A percentile compares a stretch with the other conserved stretches of the same genome.
phyloP scores from a whole-genome alignment of 768 basidiomycete species.

The Hemileccinum rubropunctum region DNA sequence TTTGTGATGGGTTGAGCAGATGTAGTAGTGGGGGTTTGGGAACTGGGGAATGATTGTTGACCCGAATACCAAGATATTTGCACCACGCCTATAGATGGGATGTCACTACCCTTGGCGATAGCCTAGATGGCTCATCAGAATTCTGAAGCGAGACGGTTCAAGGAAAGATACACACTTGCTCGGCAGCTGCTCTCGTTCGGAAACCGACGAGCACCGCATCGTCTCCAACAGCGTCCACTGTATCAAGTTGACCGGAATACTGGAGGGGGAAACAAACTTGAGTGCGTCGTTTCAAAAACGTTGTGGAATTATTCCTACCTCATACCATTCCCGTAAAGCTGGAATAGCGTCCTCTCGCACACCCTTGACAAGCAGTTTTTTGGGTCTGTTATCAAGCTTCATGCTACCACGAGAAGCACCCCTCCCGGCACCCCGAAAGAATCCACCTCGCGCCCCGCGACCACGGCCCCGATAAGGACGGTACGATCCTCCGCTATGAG shows the following conservation, averaged over 20 bases:
- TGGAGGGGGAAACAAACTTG: slow-evolving; percentile 25
- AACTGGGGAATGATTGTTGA: slow-evolving; percentile 19
- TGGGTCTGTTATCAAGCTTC: slow-evolving; percentile 89
- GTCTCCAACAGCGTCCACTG: slow-evolving; percentile 50
- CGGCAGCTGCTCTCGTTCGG: slow-evolving; percentile 68
- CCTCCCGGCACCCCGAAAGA: slow-evolving; percentile 58
- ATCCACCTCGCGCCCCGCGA: slow-evolving; percentile 55
- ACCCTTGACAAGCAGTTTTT: slow-evolving; percentile 74
- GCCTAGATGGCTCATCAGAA: slow-evolving; percentile 44
- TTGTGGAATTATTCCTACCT: slow-evolving; percentile 41
- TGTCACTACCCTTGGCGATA: slow-evolving; percentile 64
- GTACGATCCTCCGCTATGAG: slow-evolving; percentile 39
- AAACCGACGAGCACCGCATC: slow-evolving; percentile 68
- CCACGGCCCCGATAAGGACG: slow-evolving; percentile 70
- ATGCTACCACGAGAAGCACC: slow-evolving; percentile 73
- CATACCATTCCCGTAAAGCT: slow-evolving; percentile 79
- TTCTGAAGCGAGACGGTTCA: neutral
- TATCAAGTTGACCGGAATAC: slow-evolving; percentile 71
- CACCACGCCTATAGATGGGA: slow-evolving; percentile 63
- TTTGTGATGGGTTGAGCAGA: slow-evolving; percentile 21
- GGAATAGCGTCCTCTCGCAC: slow-evolving; percentile 53
- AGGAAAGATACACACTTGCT: slow-evolving; percentile 53
- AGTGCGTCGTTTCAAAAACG: neutral
- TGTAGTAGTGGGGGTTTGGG: slow-evolving; percentile 18
- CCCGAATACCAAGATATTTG: slow-evolving; percentile 65